These are phyloP conservation scores for Moniliella sp. DNA, from an alignment of 1,284 basidiomycete genomes.

Conservation along the genomic window DNA sequence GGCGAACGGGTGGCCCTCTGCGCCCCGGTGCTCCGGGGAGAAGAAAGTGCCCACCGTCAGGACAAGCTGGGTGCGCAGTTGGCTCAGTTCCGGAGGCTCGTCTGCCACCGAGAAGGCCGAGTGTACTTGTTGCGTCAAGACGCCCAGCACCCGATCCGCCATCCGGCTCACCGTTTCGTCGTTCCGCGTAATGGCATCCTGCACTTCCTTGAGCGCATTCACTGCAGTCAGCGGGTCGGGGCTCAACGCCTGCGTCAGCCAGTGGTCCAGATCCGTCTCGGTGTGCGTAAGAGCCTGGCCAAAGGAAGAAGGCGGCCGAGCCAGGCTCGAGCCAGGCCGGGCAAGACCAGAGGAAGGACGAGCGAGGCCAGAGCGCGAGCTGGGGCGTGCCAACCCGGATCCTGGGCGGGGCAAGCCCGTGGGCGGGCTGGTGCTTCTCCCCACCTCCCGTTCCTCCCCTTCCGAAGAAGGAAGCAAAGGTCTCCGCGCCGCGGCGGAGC, in stretches of 20 bases:
- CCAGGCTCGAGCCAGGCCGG: constrained; percentile 1
- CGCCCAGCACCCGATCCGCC: constrained; percentile 41
- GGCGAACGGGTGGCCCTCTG: constrained; percentile 15
- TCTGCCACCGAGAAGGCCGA: constrained; percentile 10
- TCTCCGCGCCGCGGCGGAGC: no score
- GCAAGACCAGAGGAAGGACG: constrained; percentile 9
- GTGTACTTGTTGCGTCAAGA: constrained; percentile 14
- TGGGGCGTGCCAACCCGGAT: constrained; percentile 5
- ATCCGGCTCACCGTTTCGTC: constrained; percentile 12
- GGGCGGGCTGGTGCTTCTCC: constrained; percentile 1
- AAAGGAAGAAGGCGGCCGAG: no score
- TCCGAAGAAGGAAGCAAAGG: no score
- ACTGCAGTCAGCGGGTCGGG: constrained; percentile 62
- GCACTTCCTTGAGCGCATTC: constrained; percentile 65
- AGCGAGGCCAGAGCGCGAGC: constrained; percentile 1
- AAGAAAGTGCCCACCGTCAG: constrained; percentile 11
- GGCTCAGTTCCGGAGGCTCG: constrained; percentile 5
- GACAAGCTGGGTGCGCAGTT: constrained; percentile 25
- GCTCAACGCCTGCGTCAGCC: constrained; percentile 44
- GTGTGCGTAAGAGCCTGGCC: no score
- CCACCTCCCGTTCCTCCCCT: no score
- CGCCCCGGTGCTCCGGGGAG: constrained; percentile 13
- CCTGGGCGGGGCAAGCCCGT: not conserved
- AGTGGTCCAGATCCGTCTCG: constrained; percentile 11
- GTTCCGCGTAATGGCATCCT: constrained; percentile 13